Evolutionary conservation across 768 basidiomycete genomes (phyloP).

Genomic region (Collybia nuda): DNA sequence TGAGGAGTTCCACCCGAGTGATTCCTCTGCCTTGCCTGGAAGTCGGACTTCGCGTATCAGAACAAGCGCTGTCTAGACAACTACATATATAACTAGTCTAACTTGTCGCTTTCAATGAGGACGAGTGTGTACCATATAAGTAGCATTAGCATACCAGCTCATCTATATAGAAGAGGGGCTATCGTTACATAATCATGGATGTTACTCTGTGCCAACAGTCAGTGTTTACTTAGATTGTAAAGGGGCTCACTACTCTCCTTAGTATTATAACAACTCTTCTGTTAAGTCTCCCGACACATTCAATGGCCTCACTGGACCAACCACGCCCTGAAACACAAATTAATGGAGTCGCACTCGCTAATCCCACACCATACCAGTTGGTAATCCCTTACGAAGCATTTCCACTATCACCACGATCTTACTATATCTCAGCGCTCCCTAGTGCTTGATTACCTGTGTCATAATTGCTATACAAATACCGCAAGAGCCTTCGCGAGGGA

Average conservation of each 20-base stretch:
- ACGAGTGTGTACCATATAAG: no score
- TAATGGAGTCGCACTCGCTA: conserved; percentile 17
- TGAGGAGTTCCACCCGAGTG: conserved; percentile 33
- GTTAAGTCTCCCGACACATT: no score
- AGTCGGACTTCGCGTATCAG: conserved; percentile 37
- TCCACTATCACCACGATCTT: neutral
- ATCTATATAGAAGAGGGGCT: neutral
- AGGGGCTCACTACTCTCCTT: no score
- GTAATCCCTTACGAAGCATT: conserved; percentile 24
- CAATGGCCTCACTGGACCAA: neutral
- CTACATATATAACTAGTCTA: neutral
- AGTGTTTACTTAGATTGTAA: neutral
- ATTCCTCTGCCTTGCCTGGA: conserved; percentile 27
- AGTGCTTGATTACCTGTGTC: conserved; percentile 76
- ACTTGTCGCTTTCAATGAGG: no score
- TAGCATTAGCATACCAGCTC: conserved; percentile 8
- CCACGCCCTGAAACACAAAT: neutral
- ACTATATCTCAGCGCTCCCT: conserved; percentile 50
- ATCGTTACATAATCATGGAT: neutral
- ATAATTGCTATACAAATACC: conserved; percentile 71
- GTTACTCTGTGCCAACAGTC: neutral
- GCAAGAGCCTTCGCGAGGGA: conserved; percentile 68
- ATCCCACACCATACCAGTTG: conserved; percentile 42
- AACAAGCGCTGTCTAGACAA: conserved; percentile 8
- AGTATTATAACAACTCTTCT: no score